These are phyloP conservation scores for Salix exigua DNA, from an alignment of 345 rosid species.

Conservation along the genomic window DNA sequence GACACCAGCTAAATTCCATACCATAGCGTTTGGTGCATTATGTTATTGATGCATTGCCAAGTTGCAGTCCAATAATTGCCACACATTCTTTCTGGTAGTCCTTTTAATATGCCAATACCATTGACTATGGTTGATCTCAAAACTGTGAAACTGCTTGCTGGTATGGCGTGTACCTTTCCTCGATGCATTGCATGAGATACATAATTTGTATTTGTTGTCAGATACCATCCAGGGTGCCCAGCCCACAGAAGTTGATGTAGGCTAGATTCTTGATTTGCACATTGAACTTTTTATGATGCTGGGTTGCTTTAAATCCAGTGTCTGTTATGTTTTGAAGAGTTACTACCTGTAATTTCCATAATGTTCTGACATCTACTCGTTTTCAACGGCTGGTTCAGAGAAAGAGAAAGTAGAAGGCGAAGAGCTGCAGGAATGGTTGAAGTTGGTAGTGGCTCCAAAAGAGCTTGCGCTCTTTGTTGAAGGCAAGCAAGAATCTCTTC, in stretches of 20 bases:
- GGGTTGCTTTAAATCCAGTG: neutral
- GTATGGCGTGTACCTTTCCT: neutral
- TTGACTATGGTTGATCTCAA: neutral
- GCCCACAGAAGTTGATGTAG: neutral
- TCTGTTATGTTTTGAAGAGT: neutral
- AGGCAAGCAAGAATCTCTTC: conserved; percentile 56
- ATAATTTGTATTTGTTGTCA: neutral
- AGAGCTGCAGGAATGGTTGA: conserved; percentile 81
- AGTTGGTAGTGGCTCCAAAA: conserved; percentile 72
- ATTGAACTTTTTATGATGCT: neutral
- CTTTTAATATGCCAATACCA: neutral
- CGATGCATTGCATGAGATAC: neutral
- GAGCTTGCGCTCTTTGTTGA: conserved; percentile 60
- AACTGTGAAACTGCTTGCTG: neutral
- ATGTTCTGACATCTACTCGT: neutral
- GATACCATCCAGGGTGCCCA: neutral
- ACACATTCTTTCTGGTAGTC: neutral
- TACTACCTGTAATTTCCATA: neutral
- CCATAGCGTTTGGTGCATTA: neutral
- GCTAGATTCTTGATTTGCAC: neutral
- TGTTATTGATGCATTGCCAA: neutral
- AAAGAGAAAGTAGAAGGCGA: conserved; percentile 95
- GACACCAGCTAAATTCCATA: neutral
- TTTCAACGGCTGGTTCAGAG: conserved; percentile 41
- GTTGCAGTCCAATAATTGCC: neutral